Conservation (phyloP, 306 rosid species). For the Urtica urens region DNA sequence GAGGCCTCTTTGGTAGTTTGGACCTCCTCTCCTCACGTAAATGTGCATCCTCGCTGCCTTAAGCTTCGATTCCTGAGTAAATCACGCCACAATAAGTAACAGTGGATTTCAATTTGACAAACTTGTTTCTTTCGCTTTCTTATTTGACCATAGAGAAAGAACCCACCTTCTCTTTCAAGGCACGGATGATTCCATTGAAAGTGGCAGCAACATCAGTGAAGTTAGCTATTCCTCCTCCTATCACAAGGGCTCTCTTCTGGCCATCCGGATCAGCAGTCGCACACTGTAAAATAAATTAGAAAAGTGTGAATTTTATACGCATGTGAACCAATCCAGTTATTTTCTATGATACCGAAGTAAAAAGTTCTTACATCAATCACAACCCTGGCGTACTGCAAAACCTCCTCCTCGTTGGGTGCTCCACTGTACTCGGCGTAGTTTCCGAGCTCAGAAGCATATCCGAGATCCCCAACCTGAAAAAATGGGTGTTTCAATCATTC, state of each 20-base stretch:
- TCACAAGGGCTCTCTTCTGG: constrained; percentile 76
- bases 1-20: constrained; percentile 95
- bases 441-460: constrained; percentile 89
- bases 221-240: constrained; percentile 97
- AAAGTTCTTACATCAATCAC: constrained; percentile 65
- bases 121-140: background rate
- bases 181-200: constrained; percentile 85
- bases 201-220: constrained; percentile 95
- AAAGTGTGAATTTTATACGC: background rate
- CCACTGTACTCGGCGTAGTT: constrained; percentile 97
- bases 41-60: constrained; percentile 80
- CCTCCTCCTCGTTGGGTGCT: constrained; percentile 97
- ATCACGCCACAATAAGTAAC: constrained; percentile 6
- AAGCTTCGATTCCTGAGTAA: constrained; percentile 66
- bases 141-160: background rate
- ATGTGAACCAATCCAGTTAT: constrained; percentile 3
- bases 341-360: constrained; percentile 1
- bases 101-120: constrained; percentile 13
- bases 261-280: constrained; percentile 90
- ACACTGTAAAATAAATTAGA: constrained; percentile 45
- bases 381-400: constrained; percentile 91
- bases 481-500: background rate
- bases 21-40: constrained; percentile 96
- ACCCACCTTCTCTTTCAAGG: constrained; percentile 82
- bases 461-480: constrained; percentile 89